Evolutionary conservation across 225 moss, liverwort and hornwort species (phyloP).

Genomic region (Ulota crispa): DNA sequence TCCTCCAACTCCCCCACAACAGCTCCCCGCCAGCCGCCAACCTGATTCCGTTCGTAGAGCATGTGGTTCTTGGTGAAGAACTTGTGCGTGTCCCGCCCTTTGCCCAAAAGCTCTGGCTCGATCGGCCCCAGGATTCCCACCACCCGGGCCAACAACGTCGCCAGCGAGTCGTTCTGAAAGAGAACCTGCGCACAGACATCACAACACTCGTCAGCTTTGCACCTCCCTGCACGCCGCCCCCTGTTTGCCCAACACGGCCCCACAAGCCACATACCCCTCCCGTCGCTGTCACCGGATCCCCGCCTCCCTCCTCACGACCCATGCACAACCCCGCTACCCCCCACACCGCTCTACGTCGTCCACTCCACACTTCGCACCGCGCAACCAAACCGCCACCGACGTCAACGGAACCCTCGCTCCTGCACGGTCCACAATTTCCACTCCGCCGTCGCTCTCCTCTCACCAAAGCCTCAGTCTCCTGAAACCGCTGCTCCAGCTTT

Average conservation of each 20-base stretch:
- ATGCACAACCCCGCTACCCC: background rate
- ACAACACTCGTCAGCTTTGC: background rate
- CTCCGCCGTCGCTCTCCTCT: background rate
- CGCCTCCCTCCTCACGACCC: background rate
- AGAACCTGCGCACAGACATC: slow-evolving; percentile 62
- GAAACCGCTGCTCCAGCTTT: background rate
- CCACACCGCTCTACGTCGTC: slow-evolving; percentile 33
- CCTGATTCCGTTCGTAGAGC: slow-evolving; percentile 98
- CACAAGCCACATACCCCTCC: background rate
- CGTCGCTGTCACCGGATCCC: background rate
- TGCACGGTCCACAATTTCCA: background rate
- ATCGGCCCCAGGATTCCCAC: slow-evolving; percentile 93
- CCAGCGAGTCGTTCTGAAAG: slow-evolving; percentile 94
- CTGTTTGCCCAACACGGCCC: background rate
- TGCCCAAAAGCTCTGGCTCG: slow-evolving; percentile 76
- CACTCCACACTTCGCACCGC: slow-evolving; percentile 15
- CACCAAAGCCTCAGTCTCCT: background rate
- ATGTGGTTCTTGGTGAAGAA: slow-evolving; percentile 86
- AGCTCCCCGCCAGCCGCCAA: background rate
- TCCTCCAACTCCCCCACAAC: background rate
- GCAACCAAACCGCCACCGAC: background rate
- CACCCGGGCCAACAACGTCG: slow-evolving; percentile 92
- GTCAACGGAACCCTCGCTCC: rapidly evolving
- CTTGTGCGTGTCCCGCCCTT: slow-evolving; percentile 92
- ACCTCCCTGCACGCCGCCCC: background rate